Evolutionary conservation across 345 rosid genomes (phyloP), one percentile per base, ranked within the genome.

Genomic region (Kernera saxatilis): DNA sequence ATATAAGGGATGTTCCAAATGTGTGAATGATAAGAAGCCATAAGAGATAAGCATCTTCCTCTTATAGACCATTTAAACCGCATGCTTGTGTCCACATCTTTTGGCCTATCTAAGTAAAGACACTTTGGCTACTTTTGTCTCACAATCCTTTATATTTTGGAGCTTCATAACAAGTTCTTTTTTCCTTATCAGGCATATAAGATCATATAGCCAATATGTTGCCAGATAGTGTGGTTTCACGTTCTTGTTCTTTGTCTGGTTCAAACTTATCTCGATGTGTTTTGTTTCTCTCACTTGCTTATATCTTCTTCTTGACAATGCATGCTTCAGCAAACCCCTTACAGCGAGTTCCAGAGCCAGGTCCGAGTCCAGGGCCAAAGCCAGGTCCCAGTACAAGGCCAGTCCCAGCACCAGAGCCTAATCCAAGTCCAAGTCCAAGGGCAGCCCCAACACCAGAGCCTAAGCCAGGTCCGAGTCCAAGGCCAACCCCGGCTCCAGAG

Each of bases 291-390:
- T 29, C 40, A 30, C 15, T 65, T 53, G 40, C 23, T 50, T 50
- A 0, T 67, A 21, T 50, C 45, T 22, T 67, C 41, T 49, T 64
- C n/a, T 8, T 58, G 55, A 22, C 55, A 12, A 63, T 63, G 11
- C 27, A 72, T 74, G 45, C 63, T 23, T 74, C 78, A 39, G 62
- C 71, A 1, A 58, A 15, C 35, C 62, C 23, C 23, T 59, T 74
- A 22, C 56, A 50, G 1, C 48, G n/a, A 59, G 48, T 21, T 50
- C 45, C 39, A 57, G 15, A 45, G 36, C 23, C 57, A 27, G 15
- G 53, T 30, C 35, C 54, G 11, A 43, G 43, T 32, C 22, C 43
- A 35, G 8, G 18, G 45, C 35, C 69, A 22, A 39, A 37, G 13
- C 49, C 33, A 39, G 0, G 21, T 8, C 35, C 65, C 1, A 23